phyloP scores from a whole-genome alignment of 2,329 filamentous ascomycete species.

The Huntiella savannae region DNA sequence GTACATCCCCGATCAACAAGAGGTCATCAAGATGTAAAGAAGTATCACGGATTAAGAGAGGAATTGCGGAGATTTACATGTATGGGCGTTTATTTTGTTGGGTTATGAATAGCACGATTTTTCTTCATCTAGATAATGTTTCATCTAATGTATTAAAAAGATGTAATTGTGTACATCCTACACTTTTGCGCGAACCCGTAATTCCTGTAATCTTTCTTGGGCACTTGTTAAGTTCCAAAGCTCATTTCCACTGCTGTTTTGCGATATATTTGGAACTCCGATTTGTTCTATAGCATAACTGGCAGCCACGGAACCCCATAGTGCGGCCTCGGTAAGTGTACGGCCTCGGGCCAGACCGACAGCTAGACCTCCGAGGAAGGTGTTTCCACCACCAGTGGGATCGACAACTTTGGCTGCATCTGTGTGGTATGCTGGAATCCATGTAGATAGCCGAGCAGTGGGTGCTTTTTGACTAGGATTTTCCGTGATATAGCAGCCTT shows the following conservation, averaged over 20 bases:
- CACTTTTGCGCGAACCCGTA: constrained; percentile 14
- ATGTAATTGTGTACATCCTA: too few species aligned
- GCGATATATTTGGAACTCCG: constrained; percentile 48
- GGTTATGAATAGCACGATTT: too few species aligned
- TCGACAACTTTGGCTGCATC: constrained; percentile 47
- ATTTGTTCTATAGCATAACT: constrained; percentile 92
- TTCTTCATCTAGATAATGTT: too few species aligned
- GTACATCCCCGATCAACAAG: constrained; percentile 37
- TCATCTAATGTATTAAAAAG: too few species aligned
- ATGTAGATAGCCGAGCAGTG: constrained; percentile 39
- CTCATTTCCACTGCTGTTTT: constrained; percentile 28
- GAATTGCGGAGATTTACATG: too few species aligned
- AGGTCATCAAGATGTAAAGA: constrained; percentile 49
- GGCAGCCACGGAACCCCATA: constrained; percentile 65
- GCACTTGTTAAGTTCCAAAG: constrained; percentile 43
- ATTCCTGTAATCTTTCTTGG: constrained; percentile 31
- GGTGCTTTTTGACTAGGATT: constrained; percentile 23
- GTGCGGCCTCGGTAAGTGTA: constrained; percentile 47
- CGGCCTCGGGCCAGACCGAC: constrained; percentile 41
- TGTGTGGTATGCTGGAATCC: constrained; percentile 61
- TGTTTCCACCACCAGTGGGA: constrained; percentile 85
- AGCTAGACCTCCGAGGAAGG: constrained; percentile 50
- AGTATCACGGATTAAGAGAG: neutral
- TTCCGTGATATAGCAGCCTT: constrained; percentile 43
- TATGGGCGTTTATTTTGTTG: too few species aligned